Evolutionary conservation across 495 filamentous ascomycete species (phyloP).

Genomic region (Delitschia confertaspora): DNA sequence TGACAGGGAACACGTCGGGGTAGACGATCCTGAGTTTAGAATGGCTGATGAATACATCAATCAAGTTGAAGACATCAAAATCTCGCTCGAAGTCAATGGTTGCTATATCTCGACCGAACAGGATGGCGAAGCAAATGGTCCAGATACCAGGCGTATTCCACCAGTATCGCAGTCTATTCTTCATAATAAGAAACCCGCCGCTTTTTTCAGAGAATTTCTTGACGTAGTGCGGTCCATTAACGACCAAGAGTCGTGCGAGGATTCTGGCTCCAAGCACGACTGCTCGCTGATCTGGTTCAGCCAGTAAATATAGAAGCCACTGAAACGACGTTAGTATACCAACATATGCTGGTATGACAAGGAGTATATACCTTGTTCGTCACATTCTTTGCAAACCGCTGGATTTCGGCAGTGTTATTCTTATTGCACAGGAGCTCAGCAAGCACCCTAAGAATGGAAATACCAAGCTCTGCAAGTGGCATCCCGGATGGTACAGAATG

Average conservation of each 20-base stretch:
- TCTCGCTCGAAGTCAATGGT: conserved; percentile 61
- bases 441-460: conserved; percentile 72
- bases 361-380: conserved; percentile 70
- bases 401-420: conserved; percentile 53
- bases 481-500: conserved; percentile 14
- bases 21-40: conserved; percentile 53
- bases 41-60: conserved; percentile 56
- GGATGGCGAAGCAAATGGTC: conserved; percentile 80
- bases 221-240: conserved; percentile 68
- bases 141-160: conserved; percentile 81
- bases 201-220: conserved; percentile 77
- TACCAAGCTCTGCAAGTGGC: conserved; percentile 49
- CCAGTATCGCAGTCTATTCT: conserved; percentile 70
- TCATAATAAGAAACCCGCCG: conserved; percentile 79
- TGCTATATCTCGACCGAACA: conserved; percentile 76
- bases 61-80: conserved; percentile 62
- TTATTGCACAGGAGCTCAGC: conserved; percentile 71
- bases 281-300: conserved; percentile 75
- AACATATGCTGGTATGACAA: too few species aligned
- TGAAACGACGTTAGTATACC: conserved; percentile 35
- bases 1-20: conserved; percentile 70
- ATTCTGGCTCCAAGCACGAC: conserved; percentile 78
- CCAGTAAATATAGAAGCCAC: conserved; percentile 93
- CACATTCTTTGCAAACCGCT: conserved; percentile 86
- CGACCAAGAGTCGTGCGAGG: conserved; percentile 71